Base-by-base conservation (phyloP, 1,139 yeast species). In the Protomyces macrosporus region DNA sequence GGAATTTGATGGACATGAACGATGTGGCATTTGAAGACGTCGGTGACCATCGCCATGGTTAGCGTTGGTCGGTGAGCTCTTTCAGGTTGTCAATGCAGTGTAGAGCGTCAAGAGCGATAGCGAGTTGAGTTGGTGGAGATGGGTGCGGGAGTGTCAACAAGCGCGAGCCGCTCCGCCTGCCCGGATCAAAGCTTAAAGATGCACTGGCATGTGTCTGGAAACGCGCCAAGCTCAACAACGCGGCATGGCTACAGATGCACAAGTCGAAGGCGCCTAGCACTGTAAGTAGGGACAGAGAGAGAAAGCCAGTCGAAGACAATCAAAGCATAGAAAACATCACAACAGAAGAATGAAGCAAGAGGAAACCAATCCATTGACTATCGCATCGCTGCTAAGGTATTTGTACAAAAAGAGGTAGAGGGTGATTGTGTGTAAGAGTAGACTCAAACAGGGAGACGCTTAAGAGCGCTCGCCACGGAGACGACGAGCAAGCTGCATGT, bases 401-500 rank as follows among this genome's bases (percentile, higher is more conserved):
- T 42, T 42, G 48, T 42, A 42, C 48, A 42, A 23, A 23, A 23
- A 42, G 48, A 42, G n/a, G 32, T 42, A 16, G 23, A 42, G 48
- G 48, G 48, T 23, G 23, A 23, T 23, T 1, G 23, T 14, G 16
- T 6, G 48, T 10, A 14, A 40, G 12, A 36, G 9, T 9, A 36
- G 39, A 42, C 48, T 42, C 48, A 14, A 30, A 42, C 48, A 50
- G 36, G 10, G 12, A 30, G 7, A 37, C 9, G 54, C 59, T 63
- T 69, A 69, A 23, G 71, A 67, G 40, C 71, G 68, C 66, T 69
- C 98, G 79, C 98, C 98, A 84, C 98, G 90, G 79, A 91, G 87
- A 87, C 98, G 93, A 85, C 98, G 90, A 72, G 98, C 98, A 78
- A 91, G 87, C 81, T 90, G 96, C 79, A 91, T 90, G 80, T 91